These are phyloP conservation scores for Musa itinerans DNA, from an alignment of 176 grass and related monocot genomes.

Conservation along the genomic window DNA sequence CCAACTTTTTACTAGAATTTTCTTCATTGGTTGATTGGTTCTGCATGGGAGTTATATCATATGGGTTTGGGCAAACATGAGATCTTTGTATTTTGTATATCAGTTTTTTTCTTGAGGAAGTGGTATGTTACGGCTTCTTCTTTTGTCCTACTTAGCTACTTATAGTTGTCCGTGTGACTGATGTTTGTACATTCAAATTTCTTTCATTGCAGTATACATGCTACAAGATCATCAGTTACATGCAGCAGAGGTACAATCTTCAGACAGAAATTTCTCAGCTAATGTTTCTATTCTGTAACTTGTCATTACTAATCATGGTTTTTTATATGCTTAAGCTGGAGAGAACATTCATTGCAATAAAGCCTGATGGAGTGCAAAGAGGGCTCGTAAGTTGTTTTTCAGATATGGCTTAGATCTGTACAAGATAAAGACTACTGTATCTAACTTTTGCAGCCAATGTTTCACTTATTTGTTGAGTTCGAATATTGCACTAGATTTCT, in stretches of 20 bases:
- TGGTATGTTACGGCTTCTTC: neutral
- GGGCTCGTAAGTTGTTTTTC: slow-evolving; percentile 45
- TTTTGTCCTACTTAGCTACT: neutral
- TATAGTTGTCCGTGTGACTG: neutral
- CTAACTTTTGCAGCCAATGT: neutral
- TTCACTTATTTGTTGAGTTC: neutral
- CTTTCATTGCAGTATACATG: slow-evolving; percentile 53
- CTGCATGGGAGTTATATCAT: too few relatives aligned
- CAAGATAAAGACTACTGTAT: too few relatives aligned
- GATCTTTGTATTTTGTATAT: neutral
- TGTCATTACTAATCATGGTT: neutral
- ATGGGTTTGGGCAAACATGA: neutral
- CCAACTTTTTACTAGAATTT: too few relatives aligned
- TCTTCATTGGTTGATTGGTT: neutral
- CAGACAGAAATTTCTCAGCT: neutral
- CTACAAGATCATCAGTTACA: slow-evolving; percentile 70
- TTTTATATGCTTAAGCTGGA: slow-evolving; percentile 40
- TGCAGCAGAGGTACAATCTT: slow-evolving; percentile 59
- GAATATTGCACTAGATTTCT: neutral
- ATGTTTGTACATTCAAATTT: neutral
- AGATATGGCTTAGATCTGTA: too few relatives aligned
- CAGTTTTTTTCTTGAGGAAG: neutral
- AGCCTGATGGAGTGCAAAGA: slow-evolving; percentile 94
- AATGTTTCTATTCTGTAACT: neutral
- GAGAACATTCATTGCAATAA: slow-evolving; percentile 89